Conservation (phyloP, 192 early-diverging fungal species). For the Chytriomyces sp. region DNA sequence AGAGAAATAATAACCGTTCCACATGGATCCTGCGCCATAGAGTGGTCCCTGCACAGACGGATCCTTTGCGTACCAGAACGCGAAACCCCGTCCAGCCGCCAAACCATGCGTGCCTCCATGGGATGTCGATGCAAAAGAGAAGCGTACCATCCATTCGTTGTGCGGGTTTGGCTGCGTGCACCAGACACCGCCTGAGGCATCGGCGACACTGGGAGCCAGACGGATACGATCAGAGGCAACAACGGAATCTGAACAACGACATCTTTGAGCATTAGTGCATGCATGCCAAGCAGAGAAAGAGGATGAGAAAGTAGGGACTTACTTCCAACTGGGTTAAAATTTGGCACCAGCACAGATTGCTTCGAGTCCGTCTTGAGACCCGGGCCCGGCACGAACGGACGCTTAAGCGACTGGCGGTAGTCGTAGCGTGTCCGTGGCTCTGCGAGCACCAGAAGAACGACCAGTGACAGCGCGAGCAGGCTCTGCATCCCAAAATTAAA, state of each 20-base stretch:
- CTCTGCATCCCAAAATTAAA: too few species aligned
- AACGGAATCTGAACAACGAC: slow-evolving; percentile 27
- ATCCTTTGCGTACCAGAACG: slow-evolving; percentile 79
- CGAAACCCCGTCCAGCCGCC: slow-evolving; percentile 72
- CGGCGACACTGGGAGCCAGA: slow-evolving; percentile 62
- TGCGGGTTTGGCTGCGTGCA: slow-evolving; percentile 61
- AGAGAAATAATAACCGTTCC: slow-evolving; percentile 51
- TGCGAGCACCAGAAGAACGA: neutral
- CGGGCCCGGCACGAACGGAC: slow-evolving; percentile 29
- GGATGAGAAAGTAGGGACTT: neutral
- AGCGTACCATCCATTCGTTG: slow-evolving; percentile 72
- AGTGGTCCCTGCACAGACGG: slow-evolving; percentile 55
- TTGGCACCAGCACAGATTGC: slow-evolving; percentile 24
- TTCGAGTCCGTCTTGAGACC: neutral
- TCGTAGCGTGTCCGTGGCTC: slow-evolving; percentile 34
- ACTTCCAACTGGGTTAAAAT: slow-evolving; percentile 34
- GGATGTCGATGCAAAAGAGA: slow-evolving; percentile 62
- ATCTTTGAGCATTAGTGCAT: neutral
- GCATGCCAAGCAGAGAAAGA: neutral
- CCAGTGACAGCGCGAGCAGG: too few species aligned
- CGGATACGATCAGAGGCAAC: slow-evolving; percentile 40
- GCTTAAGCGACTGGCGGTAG: slow-evolving; percentile 44
- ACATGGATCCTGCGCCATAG: slow-evolving; percentile 67
- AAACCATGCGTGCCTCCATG: neutral
- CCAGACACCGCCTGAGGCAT: slow-evolving; percentile 65